Base-by-base conservation (phyloP, 1,284 basidiomycete genomes). In the Austroboletus novae-zelandiae region DNA sequence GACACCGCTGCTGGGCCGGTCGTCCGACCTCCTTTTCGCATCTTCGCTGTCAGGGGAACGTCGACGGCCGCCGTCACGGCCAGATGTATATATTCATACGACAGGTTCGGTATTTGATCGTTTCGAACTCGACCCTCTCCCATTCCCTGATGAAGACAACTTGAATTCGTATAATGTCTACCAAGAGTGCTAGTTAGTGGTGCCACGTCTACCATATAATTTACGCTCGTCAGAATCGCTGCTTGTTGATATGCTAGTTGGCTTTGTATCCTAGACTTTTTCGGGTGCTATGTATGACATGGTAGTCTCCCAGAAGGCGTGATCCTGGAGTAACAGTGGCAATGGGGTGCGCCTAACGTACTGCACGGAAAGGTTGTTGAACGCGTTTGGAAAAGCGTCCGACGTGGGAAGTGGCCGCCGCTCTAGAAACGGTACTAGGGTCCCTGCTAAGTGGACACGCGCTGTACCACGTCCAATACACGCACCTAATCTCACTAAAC, bases 141-240 rank as follows among this genome's bases (percentile, higher is more conserved):
- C 85, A 42, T 86, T 85, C 61, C 75, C 79, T 59, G 74, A 71
- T 48, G 69, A 75, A 61, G 69, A 75, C 62, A 68, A 71, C 57
- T 69, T 70, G 59, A 64, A 70, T 59, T 63, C 62, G 64, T 70
- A 73, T 65, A 76, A 80, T 72, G 66, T 75, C 68, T 78, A 78
- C 66, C 76, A 79, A 72, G 79, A 82, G 67, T 87, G 85, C 71
- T 88, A 85, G 84, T 69, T 86, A 83, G 76, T 69, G 57, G 57
- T 60, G 60, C 60, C 56, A 62, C 68, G 64, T 68, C 66, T 64
- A 59, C 62, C 59, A 53, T 66, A 59, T 59, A 67, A 60, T 61
- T 35, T 51, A 58, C 53, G 45, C 50, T 56, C 42, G 54, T 55
- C 50, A 11, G 51, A 52, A 46, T 61, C 42, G 35, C 46, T 46